These are phyloP conservation scores for Penicillium cosmopolitanum DNA, from an alignment of 495 filamentous ascomycete species.

Conservation along the genomic window DNA sequence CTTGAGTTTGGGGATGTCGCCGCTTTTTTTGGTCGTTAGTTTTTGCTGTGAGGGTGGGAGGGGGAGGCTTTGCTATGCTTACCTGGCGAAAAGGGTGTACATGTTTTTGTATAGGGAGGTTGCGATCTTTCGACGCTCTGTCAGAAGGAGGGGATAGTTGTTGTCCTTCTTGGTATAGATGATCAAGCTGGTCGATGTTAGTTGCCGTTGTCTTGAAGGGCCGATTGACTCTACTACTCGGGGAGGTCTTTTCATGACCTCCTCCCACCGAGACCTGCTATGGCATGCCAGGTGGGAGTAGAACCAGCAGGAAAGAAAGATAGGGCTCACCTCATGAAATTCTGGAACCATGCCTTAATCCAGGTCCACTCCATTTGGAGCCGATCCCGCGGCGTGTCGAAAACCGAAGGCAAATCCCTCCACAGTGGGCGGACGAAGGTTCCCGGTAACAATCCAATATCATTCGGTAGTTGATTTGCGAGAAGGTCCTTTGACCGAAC, in stretches of 20 bases:
- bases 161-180: constrained; percentile 42
- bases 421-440: constrained; percentile 65
- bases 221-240: neutral
- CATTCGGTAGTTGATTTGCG: constrained; percentile 42
- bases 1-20: constrained; percentile 60
- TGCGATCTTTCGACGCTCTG: constrained; percentile 44
- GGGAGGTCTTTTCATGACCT: neutral
- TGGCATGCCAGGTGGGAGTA: neutral
- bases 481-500: constrained; percentile 32
- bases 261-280: neutral
- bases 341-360: constrained; percentile 44
- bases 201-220: constrained; percentile 9
- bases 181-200: constrained; percentile 45
- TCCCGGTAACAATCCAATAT: constrained; percentile 58
- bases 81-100: constrained; percentile 72
- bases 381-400: constrained; percentile 47
- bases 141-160: constrained; percentile 44
- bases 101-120: constrained; percentile 66
- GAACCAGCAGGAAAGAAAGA: neutral
- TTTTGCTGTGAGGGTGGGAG: neutral
- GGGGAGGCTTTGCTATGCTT: constrained; percentile 27
- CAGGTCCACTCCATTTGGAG: constrained; percentile 51
- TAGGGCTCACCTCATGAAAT: constrained; percentile 44
- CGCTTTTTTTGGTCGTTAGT: constrained; percentile 37
- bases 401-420: constrained; percentile 58